These are phyloP conservation scores for Eremothecium coryli DNA, from an alignment of 1,139 yeast genomes.

Conservation along the genomic window DNA sequence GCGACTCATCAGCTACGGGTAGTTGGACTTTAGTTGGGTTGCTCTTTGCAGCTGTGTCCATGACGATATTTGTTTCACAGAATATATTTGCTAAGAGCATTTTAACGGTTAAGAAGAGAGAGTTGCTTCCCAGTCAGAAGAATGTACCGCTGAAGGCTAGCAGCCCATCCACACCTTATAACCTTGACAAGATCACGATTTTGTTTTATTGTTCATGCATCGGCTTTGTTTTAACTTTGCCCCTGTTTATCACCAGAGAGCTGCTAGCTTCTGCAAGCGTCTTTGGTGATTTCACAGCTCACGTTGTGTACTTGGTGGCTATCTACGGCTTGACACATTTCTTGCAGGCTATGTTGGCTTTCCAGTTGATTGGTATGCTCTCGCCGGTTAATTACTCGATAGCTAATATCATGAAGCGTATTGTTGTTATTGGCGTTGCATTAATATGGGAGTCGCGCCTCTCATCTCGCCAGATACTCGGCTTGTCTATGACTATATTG, in stretches of 20 bases:
- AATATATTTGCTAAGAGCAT: slow-evolving; percentile 84
- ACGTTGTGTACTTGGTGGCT: slow-evolving; percentile 35
- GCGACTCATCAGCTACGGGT: slow-evolving; percentile 16
- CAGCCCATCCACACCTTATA: slow-evolving; percentile 14
- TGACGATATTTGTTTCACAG: slow-evolving; percentile 82
- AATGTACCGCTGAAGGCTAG: slow-evolving; percentile 12
- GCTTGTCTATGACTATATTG: slow-evolving; percentile 56
- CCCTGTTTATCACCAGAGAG: slow-evolving; percentile 49
- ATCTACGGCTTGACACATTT: slow-evolving; percentile 76
- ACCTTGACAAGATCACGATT: slow-evolving; percentile 72
- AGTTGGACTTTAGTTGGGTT: slow-evolving; percentile 51
- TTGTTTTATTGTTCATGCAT: slow-evolving; percentile 73
- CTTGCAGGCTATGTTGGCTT: slow-evolving; percentile 76
- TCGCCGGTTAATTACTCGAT: slow-evolving; percentile 87
- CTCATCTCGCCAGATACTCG: slow-evolving; percentile 50
- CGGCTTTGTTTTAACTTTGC: slow-evolving; percentile 72
- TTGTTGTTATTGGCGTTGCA: slow-evolving; percentile 73
- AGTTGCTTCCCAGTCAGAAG: slow-evolving; percentile 19
- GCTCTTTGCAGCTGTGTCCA: slow-evolving; percentile 65
- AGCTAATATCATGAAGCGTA: slow-evolving; percentile 80
- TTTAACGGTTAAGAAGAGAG: slow-evolving; percentile 43
- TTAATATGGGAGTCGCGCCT: slow-evolving; percentile 69
- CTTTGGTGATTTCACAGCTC: slow-evolving; percentile 30
- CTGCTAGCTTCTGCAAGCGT: slow-evolving; percentile 26
- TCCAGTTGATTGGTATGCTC: slow-evolving; percentile 76